A percentile compares a stretch with the other conserved stretches of the same genome.
These are phyloP conservation scores for Echria macrotheca DNA, from an alignment of 495 filamentous ascomycete genomes.

Conservation along the genomic window DNA sequence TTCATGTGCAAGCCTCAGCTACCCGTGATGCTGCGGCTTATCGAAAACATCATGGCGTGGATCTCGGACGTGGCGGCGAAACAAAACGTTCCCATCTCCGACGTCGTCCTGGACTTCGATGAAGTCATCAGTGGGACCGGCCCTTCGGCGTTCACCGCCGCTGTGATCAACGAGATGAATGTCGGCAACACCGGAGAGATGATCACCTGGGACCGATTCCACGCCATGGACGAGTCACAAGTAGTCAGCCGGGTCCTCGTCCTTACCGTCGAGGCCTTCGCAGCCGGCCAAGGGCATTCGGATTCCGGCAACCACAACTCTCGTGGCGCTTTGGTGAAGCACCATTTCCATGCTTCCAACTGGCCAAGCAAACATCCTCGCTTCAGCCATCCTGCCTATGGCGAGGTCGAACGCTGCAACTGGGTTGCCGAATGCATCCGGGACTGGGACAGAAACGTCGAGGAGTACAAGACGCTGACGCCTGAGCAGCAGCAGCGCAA, in stretches of 20 bases:
- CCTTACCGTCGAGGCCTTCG: slow-evolving; percentile 57
- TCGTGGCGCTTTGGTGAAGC: slow-evolving; percentile 51
- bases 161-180: slow-evolving; percentile 53
- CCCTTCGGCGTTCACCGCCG: slow-evolving; percentile 56
- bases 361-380: slow-evolving; percentile 54
- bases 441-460: slow-evolving; percentile 49
- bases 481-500: slow-evolving; percentile 40
- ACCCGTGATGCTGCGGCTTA: slow-evolving; percentile 53
- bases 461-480: slow-evolving; percentile 37
- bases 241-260: slow-evolving; percentile 50
- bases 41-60: slow-evolving; percentile 55
- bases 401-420: slow-evolving; percentile 57
- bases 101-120: slow-evolving; percentile 56
- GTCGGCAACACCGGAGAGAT: background rate
- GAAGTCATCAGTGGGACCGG: slow-evolving; percentile 60
- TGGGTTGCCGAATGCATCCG: slow-evolving; percentile 52
- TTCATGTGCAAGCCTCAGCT: slow-evolving; percentile 53
- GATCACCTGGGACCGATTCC: slow-evolving; percentile 51
- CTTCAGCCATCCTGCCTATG: slow-evolving; percentile 53
- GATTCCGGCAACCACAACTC: slow-evolving; percentile 56
- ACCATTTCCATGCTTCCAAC: slow-evolving; percentile 57
- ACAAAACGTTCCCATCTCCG: slow-evolving; percentile 44
- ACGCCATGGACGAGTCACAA: slow-evolving; percentile 51
- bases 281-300: slow-evolving; percentile 58
- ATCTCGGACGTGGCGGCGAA: slow-evolving; percentile 42